These are phyloP conservation scores for Cladosporium sp. DNA, from an alignment of 2,329 filamentous ascomycete genomes.

Conservation along the genomic window DNA sequence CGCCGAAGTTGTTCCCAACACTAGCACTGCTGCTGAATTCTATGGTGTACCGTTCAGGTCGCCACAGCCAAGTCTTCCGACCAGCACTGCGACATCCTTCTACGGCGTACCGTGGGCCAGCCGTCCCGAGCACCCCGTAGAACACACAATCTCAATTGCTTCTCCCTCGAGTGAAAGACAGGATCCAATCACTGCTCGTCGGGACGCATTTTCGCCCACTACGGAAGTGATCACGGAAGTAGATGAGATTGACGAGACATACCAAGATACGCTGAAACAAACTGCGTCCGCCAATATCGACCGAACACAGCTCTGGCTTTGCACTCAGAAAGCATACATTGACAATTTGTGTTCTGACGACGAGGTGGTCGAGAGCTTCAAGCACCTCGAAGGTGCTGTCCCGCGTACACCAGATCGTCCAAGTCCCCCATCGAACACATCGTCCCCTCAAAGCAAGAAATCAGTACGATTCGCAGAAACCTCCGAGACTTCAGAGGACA, in stretches of 20 bases:
- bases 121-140: constrained; percentile 46
- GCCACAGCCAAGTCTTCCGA: constrained; percentile 56
- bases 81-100: constrained; percentile 84
- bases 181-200: constrained; percentile 65
- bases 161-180: constrained; percentile 33
- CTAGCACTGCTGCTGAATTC: constrained; percentile 86
- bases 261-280: constrained; percentile 68
- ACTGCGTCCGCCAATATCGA: constrained; percentile 71
- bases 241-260: constrained; percentile 61
- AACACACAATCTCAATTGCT: constrained; percentile 63
- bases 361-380: constrained; percentile 26
- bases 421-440: constrained; percentile 18
- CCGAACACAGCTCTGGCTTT: constrained; percentile 80
- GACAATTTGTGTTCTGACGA: constrained; percentile 29
- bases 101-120: constrained; percentile 73
- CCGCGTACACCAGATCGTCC: constrained; percentile 28
- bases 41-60: constrained; percentile 76
- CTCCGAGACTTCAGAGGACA: constrained; percentile 14
- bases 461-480: constrained; percentile 61
- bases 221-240: constrained; percentile 35
- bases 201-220: constrained; percentile 40
- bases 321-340: constrained; percentile 70
- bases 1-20: constrained; percentile 62
- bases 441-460: constrained; percentile 57
- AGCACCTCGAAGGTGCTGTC: constrained; percentile 25